Evolutionary conservation across 306 rosid species (phyloP).

Genomic region (Quercus agrifolia): DNA sequence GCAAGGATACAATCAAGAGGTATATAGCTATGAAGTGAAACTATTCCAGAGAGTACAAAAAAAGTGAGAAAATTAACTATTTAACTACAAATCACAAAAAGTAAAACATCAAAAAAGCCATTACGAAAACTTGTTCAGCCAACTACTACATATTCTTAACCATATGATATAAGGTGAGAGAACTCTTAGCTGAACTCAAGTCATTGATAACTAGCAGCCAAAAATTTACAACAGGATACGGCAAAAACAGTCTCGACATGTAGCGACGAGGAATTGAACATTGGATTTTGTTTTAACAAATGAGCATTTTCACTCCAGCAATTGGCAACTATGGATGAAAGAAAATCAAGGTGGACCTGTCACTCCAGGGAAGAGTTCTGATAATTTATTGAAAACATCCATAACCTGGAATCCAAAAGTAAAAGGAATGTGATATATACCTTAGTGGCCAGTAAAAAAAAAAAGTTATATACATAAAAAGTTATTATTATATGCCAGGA

Average conservation of each 20-base stretch:
- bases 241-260: not conserved
- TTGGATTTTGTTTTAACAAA: conserved; percentile 1
- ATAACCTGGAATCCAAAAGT: conserved; percentile 54
- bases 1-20: not conserved
- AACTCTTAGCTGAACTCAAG: not conserved
- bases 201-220: not conserved
- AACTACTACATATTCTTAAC: not conserved
- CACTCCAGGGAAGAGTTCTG: conserved; percentile 92
- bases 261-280: not conserved
- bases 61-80: not conserved
- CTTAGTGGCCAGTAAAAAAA: too few relatives aligned
- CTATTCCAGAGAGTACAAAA: not conserved
- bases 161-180: not conserved
- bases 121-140: not conserved
- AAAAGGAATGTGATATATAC: not conserved
- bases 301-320: conserved; percentile 8
- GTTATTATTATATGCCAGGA: not conserved
- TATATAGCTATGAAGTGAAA: not conserved
- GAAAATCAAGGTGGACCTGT: conserved; percentile 61
- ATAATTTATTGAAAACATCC: conserved; percentile 90
- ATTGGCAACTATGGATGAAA: conserved; percentile 2
- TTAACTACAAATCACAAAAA: not conserved
- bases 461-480: not conserved
- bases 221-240: not conserved
- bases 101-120: not conserved